These are phyloP conservation scores for Knoxdaviesia capensis DNA, from an alignment of 2,329 filamentous ascomycete genomes.

Conservation along the genomic window DNA sequence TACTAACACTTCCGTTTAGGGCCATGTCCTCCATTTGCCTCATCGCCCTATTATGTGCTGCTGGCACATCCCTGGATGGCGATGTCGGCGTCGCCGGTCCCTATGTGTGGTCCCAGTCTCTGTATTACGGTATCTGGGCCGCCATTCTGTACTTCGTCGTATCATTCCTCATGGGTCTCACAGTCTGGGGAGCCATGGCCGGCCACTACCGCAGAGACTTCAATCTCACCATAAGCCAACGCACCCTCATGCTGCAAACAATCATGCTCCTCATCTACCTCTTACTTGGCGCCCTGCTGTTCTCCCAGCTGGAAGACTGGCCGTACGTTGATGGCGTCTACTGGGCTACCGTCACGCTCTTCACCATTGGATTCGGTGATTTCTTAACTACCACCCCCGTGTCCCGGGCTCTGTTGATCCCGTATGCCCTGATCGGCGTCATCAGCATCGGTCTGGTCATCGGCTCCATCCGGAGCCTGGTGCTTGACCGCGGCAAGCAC, in stretches of 20 bases:
- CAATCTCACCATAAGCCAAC: constrained; percentile 55
- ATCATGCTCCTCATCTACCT: constrained; percentile 72
- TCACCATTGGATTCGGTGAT: constrained; percentile 46
- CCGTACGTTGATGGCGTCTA: constrained; percentile 59
- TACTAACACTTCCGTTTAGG: constrained; percentile 8
- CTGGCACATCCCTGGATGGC: too few relatives aligned
- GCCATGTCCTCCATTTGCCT: constrained; percentile 43
- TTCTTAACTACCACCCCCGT: constrained; percentile 25
- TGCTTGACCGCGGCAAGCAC: constrained; percentile 34
- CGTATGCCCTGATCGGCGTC: constrained; percentile 66
- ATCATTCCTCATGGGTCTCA: constrained; percentile 56
- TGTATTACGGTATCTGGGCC: constrained; percentile 69
- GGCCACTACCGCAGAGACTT: constrained; percentile 64
- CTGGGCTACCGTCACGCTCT: constrained; percentile 55
- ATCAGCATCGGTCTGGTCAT: constrained; percentile 74
- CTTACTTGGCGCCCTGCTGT: constrained; percentile 56
- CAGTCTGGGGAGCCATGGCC: constrained; percentile 53
- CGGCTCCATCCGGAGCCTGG: constrained; percentile 50
- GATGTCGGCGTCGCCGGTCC: too few relatives aligned
- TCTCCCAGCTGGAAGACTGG: constrained; percentile 54
- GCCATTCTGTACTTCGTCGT: constrained; percentile 63
- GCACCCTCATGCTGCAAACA: constrained; percentile 78
- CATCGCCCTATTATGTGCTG: constrained; percentile 28
- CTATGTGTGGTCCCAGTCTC: constrained; percentile 52
- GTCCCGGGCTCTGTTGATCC: constrained; percentile 54